Percentiles rank a stretch among this genome's conserved stretches.
Conservation (phyloP, 2,329 filamentous ascomycete genomes). For the Alternaria atra region DNA sequence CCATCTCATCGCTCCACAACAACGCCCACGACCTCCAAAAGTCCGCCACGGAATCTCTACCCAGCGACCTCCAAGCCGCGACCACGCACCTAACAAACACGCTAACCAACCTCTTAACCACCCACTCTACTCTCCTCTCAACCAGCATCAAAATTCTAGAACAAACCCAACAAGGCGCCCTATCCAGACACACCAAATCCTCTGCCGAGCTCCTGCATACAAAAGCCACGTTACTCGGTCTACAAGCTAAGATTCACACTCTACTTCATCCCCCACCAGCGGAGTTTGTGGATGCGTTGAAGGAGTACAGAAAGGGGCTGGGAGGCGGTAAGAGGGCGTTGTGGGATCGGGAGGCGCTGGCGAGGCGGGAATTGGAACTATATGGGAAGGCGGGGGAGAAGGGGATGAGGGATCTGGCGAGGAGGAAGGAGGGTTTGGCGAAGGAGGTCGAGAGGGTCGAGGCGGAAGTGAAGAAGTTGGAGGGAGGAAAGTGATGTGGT, state of each 20-base stretch:
- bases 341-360: conserved; percentile 43
- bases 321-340: conserved; percentile 41
- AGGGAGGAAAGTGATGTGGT: conserved; percentile 1
- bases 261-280: conserved; percentile 37
- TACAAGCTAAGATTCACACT: conserved; percentile 51
- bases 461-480: conserved; percentile 10
- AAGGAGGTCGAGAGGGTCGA: conserved; percentile 32
- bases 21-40: conserved; percentile 21
- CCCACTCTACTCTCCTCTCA: conserved; percentile 51
- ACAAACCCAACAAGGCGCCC: conserved; percentile 57
- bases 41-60: conserved; percentile 26
- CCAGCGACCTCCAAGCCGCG: conserved; percentile 34
- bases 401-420: conserved; percentile 52
- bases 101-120: conserved; percentile 42
- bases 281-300: conserved; percentile 42
- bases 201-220: conserved; percentile 55
- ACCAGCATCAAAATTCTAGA: conserved; percentile 56
- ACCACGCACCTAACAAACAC: conserved; percentile 48
- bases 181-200: conserved; percentile 53
- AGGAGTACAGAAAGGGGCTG: conserved; percentile 42
- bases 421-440: conserved; percentile 43
- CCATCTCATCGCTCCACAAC: conserved; percentile 18
- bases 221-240: conserved; percentile 53
- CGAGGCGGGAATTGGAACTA: conserved; percentile 45
- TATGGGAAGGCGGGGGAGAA: conserved; percentile 49